Percentiles rank a stretch among this genome's conserved stretches.
Evolutionary conservation across 805 yeast species (phyloP).

Genomic region (Metschnikowia cubensis): DNA sequence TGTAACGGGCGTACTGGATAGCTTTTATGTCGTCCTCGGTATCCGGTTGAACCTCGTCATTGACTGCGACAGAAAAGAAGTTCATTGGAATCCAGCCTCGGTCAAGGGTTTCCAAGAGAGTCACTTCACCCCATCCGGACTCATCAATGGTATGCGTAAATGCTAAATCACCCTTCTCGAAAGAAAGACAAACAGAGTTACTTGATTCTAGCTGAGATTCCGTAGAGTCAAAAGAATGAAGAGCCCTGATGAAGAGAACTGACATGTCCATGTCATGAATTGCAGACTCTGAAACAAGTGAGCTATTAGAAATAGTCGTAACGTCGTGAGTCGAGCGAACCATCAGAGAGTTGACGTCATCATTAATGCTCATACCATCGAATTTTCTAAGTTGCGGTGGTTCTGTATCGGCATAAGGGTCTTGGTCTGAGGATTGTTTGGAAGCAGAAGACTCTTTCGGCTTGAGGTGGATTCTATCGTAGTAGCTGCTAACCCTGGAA

Average conservation of each 20-base stretch:
- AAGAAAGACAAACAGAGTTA: slow-evolving; percentile 68
- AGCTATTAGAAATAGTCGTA: neutral
- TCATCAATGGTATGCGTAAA: slow-evolving; percentile 76
- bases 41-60: slow-evolving; percentile 22
- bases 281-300: neutral
- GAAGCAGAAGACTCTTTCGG: slow-evolving; percentile 5
- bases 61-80: slow-evolving; percentile 54
- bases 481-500: slow-evolving; percentile 28
- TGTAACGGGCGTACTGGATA: slow-evolving; percentile 32
- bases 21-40: slow-evolving; percentile 21
- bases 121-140: slow-evolving; percentile 88
- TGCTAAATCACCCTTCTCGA: slow-evolving; percentile 64
- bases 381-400: neutral
- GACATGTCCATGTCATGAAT: slow-evolving; percentile 43
- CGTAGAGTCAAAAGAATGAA: slow-evolving; percentile 55
- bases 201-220: slow-evolving; percentile 62
- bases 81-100: slow-evolving; percentile 88
- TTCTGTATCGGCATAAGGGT: neutral
- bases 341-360: neutral
- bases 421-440: neutral
- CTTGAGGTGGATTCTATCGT: slow-evolving; percentile 27
- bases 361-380: neutral
- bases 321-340: neutral
- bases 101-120: slow-evolving; percentile 55
- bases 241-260: slow-evolving; percentile 51